phyloP scores from a whole-genome alignment of 768 basidiomycete genomes.

The Mycena sanguinolenta region DNA sequence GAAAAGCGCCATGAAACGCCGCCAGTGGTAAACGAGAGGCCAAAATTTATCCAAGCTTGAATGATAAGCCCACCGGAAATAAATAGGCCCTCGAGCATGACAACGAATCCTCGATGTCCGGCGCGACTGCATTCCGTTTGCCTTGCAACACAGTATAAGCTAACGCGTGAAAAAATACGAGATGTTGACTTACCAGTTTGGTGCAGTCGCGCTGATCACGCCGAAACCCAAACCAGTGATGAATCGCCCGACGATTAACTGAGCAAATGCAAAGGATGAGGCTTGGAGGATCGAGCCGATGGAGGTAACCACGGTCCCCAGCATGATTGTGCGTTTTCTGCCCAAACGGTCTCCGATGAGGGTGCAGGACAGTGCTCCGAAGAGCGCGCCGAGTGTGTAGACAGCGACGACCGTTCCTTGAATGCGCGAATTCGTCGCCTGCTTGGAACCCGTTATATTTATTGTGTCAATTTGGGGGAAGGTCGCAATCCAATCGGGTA shows the following conservation, averaged over 20 bases:
- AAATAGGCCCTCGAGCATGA: conserved; percentile 38
- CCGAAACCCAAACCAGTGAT: conserved; percentile 67
- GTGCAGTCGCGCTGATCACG: conserved; percentile 35
- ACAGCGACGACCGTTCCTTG: conserved; percentile 35
- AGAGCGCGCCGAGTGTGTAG: conserved; percentile 47
- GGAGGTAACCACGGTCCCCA: conserved; percentile 73
- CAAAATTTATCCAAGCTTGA: conserved; percentile 34
- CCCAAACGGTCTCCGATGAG: conserved; percentile 73
- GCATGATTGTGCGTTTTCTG: conserved; percentile 67
- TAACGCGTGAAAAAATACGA: neutral
- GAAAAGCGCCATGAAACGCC: conserved; percentile 37
- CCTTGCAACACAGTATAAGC: conserved; percentile 14
- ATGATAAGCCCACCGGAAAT: conserved; percentile 33
- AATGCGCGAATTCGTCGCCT: conserved; percentile 29
- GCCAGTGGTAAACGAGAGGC: conserved; percentile 31
- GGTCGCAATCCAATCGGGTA: conserved; percentile 32
- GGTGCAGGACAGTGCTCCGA: conserved; percentile 73
- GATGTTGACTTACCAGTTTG: conserved; percentile 23
- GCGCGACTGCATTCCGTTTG: conserved; percentile 39
- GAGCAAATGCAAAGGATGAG: conserved; percentile 68
- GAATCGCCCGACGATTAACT: conserved; percentile 72
- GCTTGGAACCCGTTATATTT: conserved; percentile 24
- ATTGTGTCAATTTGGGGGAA: conserved; percentile 35
- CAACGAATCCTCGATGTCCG: conserved; percentile 37
- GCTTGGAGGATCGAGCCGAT: conserved; percentile 73